Evolutionary conservation across 768 basidiomycete species (phyloP), one percentile per base, ranked within the genome.

Genomic region (Cystobasidium ongulense): DNA sequence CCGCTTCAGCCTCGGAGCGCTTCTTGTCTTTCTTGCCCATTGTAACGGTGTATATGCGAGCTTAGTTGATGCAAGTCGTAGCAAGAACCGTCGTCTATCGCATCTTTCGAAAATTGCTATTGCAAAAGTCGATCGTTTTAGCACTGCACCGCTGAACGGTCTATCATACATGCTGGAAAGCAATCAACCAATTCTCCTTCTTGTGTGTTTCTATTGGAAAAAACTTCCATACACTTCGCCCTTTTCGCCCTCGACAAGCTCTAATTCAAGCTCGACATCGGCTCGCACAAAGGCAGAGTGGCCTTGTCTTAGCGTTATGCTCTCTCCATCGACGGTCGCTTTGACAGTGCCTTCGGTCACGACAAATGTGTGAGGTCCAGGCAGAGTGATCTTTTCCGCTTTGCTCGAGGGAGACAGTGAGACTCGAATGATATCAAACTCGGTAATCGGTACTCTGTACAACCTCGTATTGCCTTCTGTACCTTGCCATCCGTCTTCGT

Each of bases 391-490:
- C 15, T 11, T 35, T 36, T 71, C 77, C 74, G 31, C 75, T 73
- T 66, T 75, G 74, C 53, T 71, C 27, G 0, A 53, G 21, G 53
- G 2, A 1, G 70, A 15, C 31, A 77, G 76, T 1, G 68, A 25
- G 35, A 59, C 57, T 27, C 57, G 57, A 29, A 59, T 27, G 21
- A 59, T 59, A 21, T 59, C 57, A 35, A 59, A 59, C 52, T 77
- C 76, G 50, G 73, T 36, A 52, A 77, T 77, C 8, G 77, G 77
- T 2, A 76, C 66, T 38, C 75, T 65, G 76, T 77, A 77, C 25
- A n/a, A n/a, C 1, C 73, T 29, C 1, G 77, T 76, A 1, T 25
- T 33, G 4, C 76, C 76, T 1, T 76, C 31, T 46, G 39, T 27
- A 15, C 76, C 75, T 36, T 31, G 43, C 29, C 54, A 64, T 65